A percentile compares a stretch with the other conserved stretches of the same genome.
phyloP scores from a whole-genome alignment of 2,329 filamentous ascomycete species.

The Fusarium duplospermum region DNA sequence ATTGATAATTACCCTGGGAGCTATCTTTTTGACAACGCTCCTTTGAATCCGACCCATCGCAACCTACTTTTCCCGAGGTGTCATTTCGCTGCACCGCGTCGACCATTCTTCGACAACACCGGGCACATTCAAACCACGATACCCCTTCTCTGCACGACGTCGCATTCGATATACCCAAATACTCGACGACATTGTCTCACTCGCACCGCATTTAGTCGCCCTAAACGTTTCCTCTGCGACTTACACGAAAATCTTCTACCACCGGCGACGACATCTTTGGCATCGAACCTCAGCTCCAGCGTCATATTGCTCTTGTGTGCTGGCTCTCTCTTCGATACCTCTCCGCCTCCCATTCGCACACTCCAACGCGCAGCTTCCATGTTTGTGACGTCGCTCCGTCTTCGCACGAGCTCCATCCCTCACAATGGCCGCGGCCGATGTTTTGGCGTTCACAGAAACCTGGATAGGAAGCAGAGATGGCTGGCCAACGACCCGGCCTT shows the following conservation, averaged over 20 bases:
- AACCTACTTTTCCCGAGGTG: constrained; percentile 12
- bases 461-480: constrained; percentile 56
- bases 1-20: constrained; percentile 31
- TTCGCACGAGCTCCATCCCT: constrained; percentile 58
- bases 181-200: background rate
- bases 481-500: constrained; percentile 49
- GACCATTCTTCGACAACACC: constrained; percentile 5
- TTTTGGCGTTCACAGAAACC: constrained; percentile 57
- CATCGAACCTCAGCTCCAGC: constrained; percentile 18
- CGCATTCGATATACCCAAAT: constrained; percentile 29
- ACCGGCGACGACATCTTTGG: constrained; percentile 1
- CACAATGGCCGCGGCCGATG: constrained; percentile 66
- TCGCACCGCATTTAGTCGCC: constrained; percentile 12
- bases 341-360: constrained; percentile 18
- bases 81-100: constrained; percentile 2
- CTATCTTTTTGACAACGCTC: constrained; percentile 28
- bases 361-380: constrained; percentile 59
- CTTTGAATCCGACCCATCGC: constrained; percentile 22
- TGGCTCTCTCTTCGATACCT: constrained; percentile 25
- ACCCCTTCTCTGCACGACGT: constrained; percentile 20
- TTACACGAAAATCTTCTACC: constrained; percentile 28
- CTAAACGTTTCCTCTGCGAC: constrained; percentile 16
- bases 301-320: constrained; percentile 14
- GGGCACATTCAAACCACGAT: constrained; percentile 1
- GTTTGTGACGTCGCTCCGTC: constrained; percentile 58